Percentiles rank a stretch among this genome's conserved stretches.
Conservation (phyloP, 179 eudicot species). For the Silene coronaria region DNA sequence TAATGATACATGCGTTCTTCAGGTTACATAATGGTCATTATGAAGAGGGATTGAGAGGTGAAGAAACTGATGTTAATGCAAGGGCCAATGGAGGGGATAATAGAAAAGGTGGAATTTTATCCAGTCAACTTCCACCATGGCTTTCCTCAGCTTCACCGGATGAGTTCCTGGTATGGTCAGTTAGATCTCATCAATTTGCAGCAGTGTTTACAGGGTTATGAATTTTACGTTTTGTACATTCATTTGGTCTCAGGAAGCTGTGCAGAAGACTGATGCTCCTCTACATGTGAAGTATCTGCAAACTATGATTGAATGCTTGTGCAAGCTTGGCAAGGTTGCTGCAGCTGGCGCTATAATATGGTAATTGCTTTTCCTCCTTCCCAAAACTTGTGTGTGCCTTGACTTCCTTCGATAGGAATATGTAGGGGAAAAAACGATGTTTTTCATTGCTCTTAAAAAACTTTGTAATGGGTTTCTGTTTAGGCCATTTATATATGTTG, state of each 20-base stretch:
- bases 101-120: constrained; percentile 44
- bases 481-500: neutral
- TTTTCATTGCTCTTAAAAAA: neutral
- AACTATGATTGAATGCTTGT: constrained; percentile 91
- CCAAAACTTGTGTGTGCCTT: neutral
- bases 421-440: neutral
- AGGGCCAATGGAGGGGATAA: constrained; percentile 55
- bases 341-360: constrained; percentile 98
- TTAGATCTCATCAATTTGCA: constrained; percentile 10
- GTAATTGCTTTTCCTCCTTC: constrained; percentile 35
- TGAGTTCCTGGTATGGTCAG: constrained; percentile 75
- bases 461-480: too few relatives aligned
- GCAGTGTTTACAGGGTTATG: constrained; percentile 11
- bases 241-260: constrained; percentile 62
- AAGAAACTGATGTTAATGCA: constrained; percentile 28
- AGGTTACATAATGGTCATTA: constrained; percentile 13
- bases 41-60: constrained; percentile 26
- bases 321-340: constrained; percentile 96
- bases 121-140: constrained; percentile 82
- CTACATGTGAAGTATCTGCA: constrained; percentile 86
- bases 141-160: constrained; percentile 85
- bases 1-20: constrained; percentile 10
- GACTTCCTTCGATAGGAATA: neutral
- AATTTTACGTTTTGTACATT: constrained; percentile 8
- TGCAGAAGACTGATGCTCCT: constrained; percentile 83